Conservation (phyloP, 2,329 filamentous ascomycete species). For the Escovopsis sp. region DNA sequence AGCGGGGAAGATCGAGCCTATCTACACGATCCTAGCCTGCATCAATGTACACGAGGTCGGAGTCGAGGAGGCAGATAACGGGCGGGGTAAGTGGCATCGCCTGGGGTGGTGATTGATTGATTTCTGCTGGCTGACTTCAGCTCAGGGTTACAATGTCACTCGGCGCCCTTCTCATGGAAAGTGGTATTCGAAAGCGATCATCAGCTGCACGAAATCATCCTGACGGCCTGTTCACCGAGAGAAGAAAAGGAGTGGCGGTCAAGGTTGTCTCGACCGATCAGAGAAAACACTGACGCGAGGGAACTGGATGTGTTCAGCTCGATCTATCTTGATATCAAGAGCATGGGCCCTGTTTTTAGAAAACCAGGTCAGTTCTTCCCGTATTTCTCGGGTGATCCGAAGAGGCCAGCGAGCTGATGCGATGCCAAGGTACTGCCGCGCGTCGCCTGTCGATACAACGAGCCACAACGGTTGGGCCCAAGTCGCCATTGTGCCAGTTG, state of each 20-base stretch:
- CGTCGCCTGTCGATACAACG: slow-evolving; percentile 66
- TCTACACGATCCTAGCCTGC: slow-evolving; percentile 62
- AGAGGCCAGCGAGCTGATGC: neutral
- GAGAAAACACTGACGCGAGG: slow-evolving; percentile 32
- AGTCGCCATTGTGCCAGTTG: slow-evolving; percentile 55
- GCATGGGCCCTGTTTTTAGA: slow-evolving; percentile 61
- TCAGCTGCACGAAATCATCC: slow-evolving; percentile 67
- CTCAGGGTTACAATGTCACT: slow-evolving; percentile 72
- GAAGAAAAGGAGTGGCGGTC: slow-evolving; percentile 73
- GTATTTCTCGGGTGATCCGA: neutral
- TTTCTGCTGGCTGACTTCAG: neutral
- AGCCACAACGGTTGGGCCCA: slow-evolving; percentile 57
- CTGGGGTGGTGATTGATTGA: neutral
- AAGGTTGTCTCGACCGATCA: slow-evolving; percentile 40
- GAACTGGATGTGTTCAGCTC: slow-evolving; percentile 42
- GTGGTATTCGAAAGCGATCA: slow-evolving; percentile 65
- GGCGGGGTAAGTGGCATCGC: slow-evolving; percentile 40
- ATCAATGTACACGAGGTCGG: slow-evolving; percentile 52
- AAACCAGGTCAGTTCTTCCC: slow-evolving; percentile 38
- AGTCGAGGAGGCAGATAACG: slow-evolving; percentile 61
- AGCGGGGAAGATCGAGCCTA: slow-evolving; percentile 45
- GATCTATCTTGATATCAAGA: slow-evolving; percentile 56
- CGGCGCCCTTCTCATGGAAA: slow-evolving; percentile 84
- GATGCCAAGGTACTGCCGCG: slow-evolving; percentile 38
- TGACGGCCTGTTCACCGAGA: slow-evolving; percentile 69